Conservation (phyloP, 2,329 filamentous ascomycete species). For the Phaeomoniella chlamydospora region DNA sequence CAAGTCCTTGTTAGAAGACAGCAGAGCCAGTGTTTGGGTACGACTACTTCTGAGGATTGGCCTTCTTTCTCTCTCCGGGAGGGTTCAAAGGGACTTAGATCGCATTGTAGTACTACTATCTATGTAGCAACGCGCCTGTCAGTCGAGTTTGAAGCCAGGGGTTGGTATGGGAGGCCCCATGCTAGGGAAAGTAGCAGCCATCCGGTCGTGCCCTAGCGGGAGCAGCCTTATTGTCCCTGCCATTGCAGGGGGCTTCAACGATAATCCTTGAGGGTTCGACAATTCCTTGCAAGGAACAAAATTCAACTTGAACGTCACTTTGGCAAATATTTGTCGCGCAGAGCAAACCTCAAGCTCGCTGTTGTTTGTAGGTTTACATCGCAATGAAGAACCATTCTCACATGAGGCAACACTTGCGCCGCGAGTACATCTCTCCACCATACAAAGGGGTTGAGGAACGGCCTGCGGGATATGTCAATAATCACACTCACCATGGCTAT, state of each 20-base stretch:
- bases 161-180: neutral
- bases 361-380: neutral
- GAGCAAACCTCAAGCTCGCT: too few species aligned
- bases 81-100: neutral
- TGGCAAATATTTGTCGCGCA: too few species aligned
- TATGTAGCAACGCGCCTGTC: too few species aligned
- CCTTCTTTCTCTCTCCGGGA: neutral
- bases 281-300: neutral
- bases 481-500: too few species aligned
- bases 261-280: neutral
- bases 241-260: neutral
- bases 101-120: too few species aligned
- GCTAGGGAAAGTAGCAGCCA: neutral
- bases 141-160: too few species aligned
- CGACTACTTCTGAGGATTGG: neutral
- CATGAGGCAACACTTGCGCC: neutral
- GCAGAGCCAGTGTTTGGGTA: neutral
- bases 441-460: too few species aligned
- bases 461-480: too few species aligned
- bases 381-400: neutral
- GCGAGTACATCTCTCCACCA: too few species aligned
- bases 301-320: neutral
- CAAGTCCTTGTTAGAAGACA: neutral
- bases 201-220: neutral
- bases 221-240: neutral